Conservation (phyloP, 1,284 basidiomycete species). For the Ustilago cynodontis region DNA sequence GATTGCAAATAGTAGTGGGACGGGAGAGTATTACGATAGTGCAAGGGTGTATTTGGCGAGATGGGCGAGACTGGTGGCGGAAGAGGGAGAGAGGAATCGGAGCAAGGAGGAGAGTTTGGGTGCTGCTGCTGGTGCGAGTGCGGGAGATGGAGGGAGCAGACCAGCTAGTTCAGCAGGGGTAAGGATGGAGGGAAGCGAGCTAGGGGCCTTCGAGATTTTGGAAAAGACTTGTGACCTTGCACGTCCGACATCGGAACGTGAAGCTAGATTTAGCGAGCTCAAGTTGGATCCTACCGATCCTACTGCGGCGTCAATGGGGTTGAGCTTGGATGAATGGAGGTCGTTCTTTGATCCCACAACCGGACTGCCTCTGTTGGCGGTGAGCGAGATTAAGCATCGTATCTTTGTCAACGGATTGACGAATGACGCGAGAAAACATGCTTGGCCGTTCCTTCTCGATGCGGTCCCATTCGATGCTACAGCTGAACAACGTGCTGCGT, state of each 20-base stretch:
- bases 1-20: conserved; percentile 49
- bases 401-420: conserved; percentile 62
- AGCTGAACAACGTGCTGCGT: conserved; percentile 45
- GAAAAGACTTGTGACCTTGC: conserved; percentile 48
- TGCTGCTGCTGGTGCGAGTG: conserved; percentile 2
- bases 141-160: not conserved
- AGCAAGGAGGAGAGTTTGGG: conserved; percentile 44
- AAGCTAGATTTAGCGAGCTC: conserved; percentile 28
- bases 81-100: conserved; percentile 66
- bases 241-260: conserved; percentile 37
- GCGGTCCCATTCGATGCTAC: conserved; percentile 81
- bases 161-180: conserved; percentile 5
- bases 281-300: conserved; percentile 4
- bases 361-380: conserved; percentile 35
- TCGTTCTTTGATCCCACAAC: conserved; percentile 48
- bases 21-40: conserved; percentile 84
- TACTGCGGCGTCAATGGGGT: conserved; percentile 9
- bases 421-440: conserved; percentile 57
- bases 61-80: conserved; percentile 91
- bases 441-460: conserved; percentile 92
- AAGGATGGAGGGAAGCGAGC: conserved; percentile 40
- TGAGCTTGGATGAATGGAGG: conserved; percentile 49
- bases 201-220: conserved; percentile 59
- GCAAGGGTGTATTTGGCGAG: conserved; percentile 94
- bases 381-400: conserved; percentile 42